Base-by-base conservation (phyloP, 108 stramenopile species). In the Stephanodiscus minutulus region DNA sequence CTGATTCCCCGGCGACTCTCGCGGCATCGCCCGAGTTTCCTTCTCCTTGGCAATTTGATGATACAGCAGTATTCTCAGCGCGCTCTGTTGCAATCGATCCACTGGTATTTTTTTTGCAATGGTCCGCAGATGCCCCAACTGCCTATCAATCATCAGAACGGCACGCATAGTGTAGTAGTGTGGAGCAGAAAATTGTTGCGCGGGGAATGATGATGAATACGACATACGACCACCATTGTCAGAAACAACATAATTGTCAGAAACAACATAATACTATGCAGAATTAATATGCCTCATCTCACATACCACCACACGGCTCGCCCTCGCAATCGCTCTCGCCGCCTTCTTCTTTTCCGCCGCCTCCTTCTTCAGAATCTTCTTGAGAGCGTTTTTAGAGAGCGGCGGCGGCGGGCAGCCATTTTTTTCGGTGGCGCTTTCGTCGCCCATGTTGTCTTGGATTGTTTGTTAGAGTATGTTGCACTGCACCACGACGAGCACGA, bases 281-380 rank as follows among this genome's bases (percentile, higher is more conserved):
- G 5, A 33, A 33, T 33, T 33, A 17, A 9, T 52, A 18, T 52
- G 17, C 50, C 20, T 24, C 5, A 4, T 4, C 0, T 20, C 0
- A 52, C 25, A 49, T 52, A n/a, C n/a, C 37, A 36, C 36, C 44
- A 17, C n/a, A n/a, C n/a, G n/a, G 24, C 59, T 60, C 21, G 62
- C 61, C 47, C 59, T 70, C 24, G 59, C 61, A 21, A 47, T 39
- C 11, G 61, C 75, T 68, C 70, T 76, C 29, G 50, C 68, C 11
- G 61, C 53, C 61, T 76, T 92, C 50, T 78, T 76, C 58, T 77
- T 66, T 47, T 85, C 91, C 5, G 85, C 87, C 47, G 82, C 72
- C 65, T 88, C 84, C 6, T 85, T 84, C 74, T 89, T 89, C 69
- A 86, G 78, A 54, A 79, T 74, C 72, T 89, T 89, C 84, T 92